phyloP scores from a whole-genome alignment of 805 yeast genomes.

The Pichia ethanolica region DNA sequence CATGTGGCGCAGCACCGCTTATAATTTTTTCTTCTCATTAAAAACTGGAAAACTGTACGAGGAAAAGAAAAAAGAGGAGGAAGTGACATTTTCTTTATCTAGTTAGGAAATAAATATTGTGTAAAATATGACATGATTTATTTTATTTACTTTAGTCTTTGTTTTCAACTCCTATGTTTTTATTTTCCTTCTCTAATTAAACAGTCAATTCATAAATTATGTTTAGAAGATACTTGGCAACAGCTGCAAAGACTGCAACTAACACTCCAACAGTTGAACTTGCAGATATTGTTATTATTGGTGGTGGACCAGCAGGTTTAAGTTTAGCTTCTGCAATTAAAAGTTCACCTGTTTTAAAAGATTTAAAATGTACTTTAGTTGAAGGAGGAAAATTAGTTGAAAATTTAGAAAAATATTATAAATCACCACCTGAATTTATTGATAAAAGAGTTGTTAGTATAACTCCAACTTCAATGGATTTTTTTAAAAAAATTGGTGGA shows the following conservation, averaged over 20 bases:
- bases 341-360: constrained; percentile 51
- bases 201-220: constrained; percentile 2
- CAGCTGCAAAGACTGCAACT: constrained; percentile 13
- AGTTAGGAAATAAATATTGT: no score
- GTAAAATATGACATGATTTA: no score
- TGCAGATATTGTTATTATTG: constrained; percentile 76
- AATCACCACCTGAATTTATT: constrained; percentile 39
- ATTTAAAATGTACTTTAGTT: constrained; percentile 57
- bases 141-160: no score
- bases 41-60: no score
- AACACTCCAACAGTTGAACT: constrained; percentile 10
- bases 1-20: not conserved
- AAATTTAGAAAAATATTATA: constrained; percentile 40
- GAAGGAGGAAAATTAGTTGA: constrained; percentile 59
- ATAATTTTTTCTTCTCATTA: not conserved
- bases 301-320: constrained; percentile 97
- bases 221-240: constrained; percentile 23
- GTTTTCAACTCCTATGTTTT: no score
- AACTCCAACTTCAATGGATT: constrained; percentile 72
- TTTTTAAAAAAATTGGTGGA: constrained; percentile 61
- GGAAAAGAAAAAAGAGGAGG: no score
- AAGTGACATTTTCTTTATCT: no score
- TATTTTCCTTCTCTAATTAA: not conserved
- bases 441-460: constrained; percentile 81
- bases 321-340: constrained; percentile 78